Base-by-base conservation (phyloP, 169 alveolate species). In the Cryptosporidium felis region DNA sequence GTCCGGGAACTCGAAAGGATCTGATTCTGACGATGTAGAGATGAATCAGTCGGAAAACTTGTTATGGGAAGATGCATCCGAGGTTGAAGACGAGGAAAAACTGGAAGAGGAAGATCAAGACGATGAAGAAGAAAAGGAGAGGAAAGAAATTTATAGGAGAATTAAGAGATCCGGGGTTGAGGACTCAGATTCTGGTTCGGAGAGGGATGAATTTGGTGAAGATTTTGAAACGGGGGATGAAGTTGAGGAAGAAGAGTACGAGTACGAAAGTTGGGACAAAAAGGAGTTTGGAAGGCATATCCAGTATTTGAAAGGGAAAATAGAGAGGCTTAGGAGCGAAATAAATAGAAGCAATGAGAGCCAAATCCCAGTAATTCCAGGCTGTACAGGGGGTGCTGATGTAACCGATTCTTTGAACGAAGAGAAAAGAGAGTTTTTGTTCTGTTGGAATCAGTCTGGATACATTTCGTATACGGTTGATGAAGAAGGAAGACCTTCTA, bases 381-480 rank as follows among this genome's bases (percentile, higher is more conserved):
- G 85, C 2, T 74, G 21, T 53, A 74, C 85, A 1, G 81, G 81
- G 26, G 85, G 56, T 14, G 16, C n/a, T 16, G 85, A 38, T 9
- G 36, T 5, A 1, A 12, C 36, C 30, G 67, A 74, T 40, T 56
- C 85, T 21, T 53, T 74, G n/a, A 74, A 51, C 38, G 67, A 74
- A 40, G 85, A 56, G 4, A 74, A 74, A 23, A 74, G 40, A 21
- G 85, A 74, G 32, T 49, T 32, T 74, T 74, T 74, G 46, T 74
- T 26, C 12, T 74, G 85, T 23, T 74, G 85, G 85, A 74, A 74
- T 36, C 85, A 74, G 18, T 53, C 65, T 8, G 85, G 85, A 34
- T 74, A 38, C 28, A 53, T 74, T 8, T 38, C 56, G n/a, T 74
- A 49, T 26, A 23, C 51, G 4, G 56, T 74, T 10, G 85, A 74